Evolutionary conservation across 2,329 filamentous ascomycete species (phyloP).

Genomic region (Neodidymelliopsis sp.): DNA sequence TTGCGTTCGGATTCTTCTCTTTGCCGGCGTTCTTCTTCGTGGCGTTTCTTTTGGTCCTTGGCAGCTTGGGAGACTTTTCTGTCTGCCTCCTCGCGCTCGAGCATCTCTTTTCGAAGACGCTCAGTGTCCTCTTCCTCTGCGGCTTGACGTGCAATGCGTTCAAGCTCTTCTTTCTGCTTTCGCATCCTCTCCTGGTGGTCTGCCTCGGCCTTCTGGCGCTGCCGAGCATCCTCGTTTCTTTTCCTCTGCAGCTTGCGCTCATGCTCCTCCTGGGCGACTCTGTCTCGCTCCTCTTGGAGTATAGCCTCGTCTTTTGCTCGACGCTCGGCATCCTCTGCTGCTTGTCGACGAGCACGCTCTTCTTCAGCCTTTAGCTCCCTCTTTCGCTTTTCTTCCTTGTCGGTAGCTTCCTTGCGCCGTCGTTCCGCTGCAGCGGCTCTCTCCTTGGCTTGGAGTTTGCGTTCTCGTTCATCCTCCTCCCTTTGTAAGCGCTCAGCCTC

Average conservation of each 20-base stretch:
- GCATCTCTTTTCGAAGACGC: not conserved
- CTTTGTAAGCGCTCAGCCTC: conserved; percentile 2
- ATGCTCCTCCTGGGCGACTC: not conserved
- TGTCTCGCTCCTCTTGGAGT: not conserved
- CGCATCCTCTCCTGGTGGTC: conserved; percentile 1
- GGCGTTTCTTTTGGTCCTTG: not conserved
- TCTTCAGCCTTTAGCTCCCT: not conserved
- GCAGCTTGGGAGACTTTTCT: not conserved
- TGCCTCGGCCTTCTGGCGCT: conserved; percentile 16
- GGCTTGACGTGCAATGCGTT: conserved; percentile 1
- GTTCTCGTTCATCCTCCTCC: not conserved
- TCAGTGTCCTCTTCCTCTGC: conserved; percentile 4
- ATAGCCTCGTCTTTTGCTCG: not conserved
- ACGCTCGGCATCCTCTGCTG: not conserved
- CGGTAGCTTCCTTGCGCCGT: not conserved
- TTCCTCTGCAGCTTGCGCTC: not conserved
- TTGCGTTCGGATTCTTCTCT: conserved; percentile 13
- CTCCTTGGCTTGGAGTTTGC: not conserved
- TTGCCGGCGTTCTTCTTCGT: conserved; percentile 4
- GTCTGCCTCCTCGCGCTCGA: not conserved
- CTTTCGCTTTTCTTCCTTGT: not conserved
- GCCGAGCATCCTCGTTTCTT: conserved; percentile 1
- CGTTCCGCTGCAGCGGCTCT: not conserved
- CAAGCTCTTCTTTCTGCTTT: not conserved
- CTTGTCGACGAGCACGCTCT: not conserved